Evolutionary conservation across 2,329 filamentous ascomycete genomes (phyloP).

Genomic region (Penicillium sp.): DNA sequence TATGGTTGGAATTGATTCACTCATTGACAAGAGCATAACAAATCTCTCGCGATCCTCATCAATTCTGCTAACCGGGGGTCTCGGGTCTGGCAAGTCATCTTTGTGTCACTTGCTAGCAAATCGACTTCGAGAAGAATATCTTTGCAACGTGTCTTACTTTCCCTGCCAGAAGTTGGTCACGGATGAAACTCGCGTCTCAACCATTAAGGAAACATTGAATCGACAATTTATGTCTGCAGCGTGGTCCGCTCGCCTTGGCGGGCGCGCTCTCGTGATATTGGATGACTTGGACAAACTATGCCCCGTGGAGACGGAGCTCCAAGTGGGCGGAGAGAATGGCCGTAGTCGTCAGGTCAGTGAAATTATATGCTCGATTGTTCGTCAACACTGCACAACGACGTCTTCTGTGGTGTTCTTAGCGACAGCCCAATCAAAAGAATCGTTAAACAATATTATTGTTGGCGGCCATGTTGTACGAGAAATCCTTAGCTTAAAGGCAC

Average conservation of each 20-base stretch:
- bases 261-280: slow-evolving; percentile 76
- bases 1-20: slow-evolving; percentile 78
- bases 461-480: slow-evolving; percentile 90
- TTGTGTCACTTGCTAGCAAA: slow-evolving; percentile 73
- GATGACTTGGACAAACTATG: slow-evolving; percentile 93
- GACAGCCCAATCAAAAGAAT: slow-evolving; percentile 89
- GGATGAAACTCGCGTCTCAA: slow-evolving; percentile 83
- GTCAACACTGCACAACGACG: slow-evolving; percentile 75
- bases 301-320: slow-evolving; percentile 87
- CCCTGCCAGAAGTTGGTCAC: slow-evolving; percentile 82
- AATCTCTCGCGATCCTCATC: slow-evolving; percentile 84
- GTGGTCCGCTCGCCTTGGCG: slow-evolving; percentile 86
- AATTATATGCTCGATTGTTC: slow-evolving; percentile 74
- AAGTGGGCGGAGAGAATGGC: slow-evolving; percentile 89
- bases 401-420: slow-evolving; percentile 82
- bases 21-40: slow-evolving; percentile 67
- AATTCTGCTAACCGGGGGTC: slow-evolving; percentile 79
- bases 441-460: slow-evolving; percentile 82
- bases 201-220: slow-evolving; percentile 82
- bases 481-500: slow-evolving; percentile 83
- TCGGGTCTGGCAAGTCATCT: slow-evolving; percentile 86
- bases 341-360: slow-evolving; percentile 91
- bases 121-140: slow-evolving; percentile 63
- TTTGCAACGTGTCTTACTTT: slow-evolving; percentile 83
- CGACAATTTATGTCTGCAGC: slow-evolving; percentile 82